Base-by-base conservation (phyloP, 2,329 filamentous ascomycete genomes). In the Colletotrichum phormii region DNA sequence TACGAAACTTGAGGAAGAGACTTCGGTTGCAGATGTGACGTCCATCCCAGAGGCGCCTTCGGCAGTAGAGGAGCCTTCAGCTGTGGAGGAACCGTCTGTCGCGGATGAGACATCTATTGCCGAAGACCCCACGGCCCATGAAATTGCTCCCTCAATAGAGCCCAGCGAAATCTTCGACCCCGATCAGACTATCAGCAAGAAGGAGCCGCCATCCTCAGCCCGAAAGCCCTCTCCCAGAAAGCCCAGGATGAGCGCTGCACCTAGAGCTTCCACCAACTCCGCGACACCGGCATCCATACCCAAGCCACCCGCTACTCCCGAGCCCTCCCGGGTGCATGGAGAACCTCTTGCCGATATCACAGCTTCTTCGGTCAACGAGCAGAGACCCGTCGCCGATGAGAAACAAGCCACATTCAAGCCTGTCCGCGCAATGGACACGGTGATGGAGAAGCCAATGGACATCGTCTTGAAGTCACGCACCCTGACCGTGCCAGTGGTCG, bases 401-500 rank as follows among this genome's bases (percentile, higher is more conserved):
- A 86, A 83, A 72, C 84, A 80, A 77, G 74, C 86, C 72, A 86
- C 89, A 1, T 84, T 92, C 58, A 93, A 93, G 81, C 93, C 93
- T 51, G 89, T 96, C 78, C 94, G 92, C 76, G 87, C 94, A 2
- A 91, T 94, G 83, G 90, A 94, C 77, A 94, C 94, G 0, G 87
- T 94, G 71, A 83, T 98, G 76, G 95, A 98, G 79, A 94, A 91
- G 81, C 96, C 96, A 0, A 95, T 98, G 92, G 96, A 98, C 78
- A 98, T 98, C 76, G 91, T 97, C 61, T 87, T 97, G 72, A 96
- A 97, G 83, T 94, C 95, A 60, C 92, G 95, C 73, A 93, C 92
- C 42, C 86, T 92, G 79, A 88, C 90, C 2, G 86, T 91, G 31
- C 88, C 89, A 0, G 84, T 91, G n/a, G 90, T 94, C 55, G 94